A percentile compares a stretch with the other conserved stretches of the same genome.
Conservation (phyloP, 139 green algal species). For the Coelastrella sp. region DNA sequence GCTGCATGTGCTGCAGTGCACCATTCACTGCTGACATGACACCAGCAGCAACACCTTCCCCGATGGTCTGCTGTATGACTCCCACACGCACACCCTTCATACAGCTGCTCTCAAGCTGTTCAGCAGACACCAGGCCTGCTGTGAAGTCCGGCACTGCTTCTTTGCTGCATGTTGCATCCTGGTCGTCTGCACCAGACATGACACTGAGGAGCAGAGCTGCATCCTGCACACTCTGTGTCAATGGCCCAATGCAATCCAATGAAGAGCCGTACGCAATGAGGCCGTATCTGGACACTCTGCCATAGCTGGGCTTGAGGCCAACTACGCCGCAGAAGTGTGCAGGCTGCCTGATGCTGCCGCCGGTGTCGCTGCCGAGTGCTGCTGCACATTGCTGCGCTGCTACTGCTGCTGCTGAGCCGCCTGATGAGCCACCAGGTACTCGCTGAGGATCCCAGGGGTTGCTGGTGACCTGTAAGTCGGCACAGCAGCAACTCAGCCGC, state of each 20-base stretch:
- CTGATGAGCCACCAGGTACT: slow-evolving; percentile 95
- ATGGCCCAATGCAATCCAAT: slow-evolving; percentile 91
- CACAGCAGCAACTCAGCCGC: not conserved
- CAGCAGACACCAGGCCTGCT: slow-evolving; percentile 58
- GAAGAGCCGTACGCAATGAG: slow-evolving; percentile 96
- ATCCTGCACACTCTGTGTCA: slow-evolving; percentile 90
- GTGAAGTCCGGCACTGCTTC: slow-evolving; percentile 59
- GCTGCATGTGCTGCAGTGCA: slow-evolving; percentile 77
- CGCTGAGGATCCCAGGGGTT: slow-evolving; percentile 87
- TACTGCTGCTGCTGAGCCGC: slow-evolving; percentile 95
- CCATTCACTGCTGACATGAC: slow-evolving; percentile 58
- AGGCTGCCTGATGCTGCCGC: slow-evolving; percentile 95
- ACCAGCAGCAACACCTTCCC: slow-evolving; percentile 78
- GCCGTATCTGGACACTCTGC: slow-evolving; percentile 90
- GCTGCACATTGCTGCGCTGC: slow-evolving; percentile 80
- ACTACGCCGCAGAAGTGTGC: slow-evolving; percentile 97
- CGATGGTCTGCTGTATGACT: slow-evolving; percentile 88
- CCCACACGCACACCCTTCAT: slow-evolving; percentile 82
- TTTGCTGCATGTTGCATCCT: slow-evolving; percentile 77
- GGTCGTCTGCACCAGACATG: slow-evolving; percentile 83
- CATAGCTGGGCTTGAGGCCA: slow-evolving; percentile 98
- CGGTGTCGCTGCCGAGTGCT: slow-evolving; percentile 94
- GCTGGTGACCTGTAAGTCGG: slow-evolving; percentile 64
- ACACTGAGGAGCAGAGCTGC: slow-evolving; percentile 84
- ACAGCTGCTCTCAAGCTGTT: slow-evolving; percentile 63